phyloP scores from a whole-genome alignment of 805 yeast genomes.

The Starmera dryadoides region DNA sequence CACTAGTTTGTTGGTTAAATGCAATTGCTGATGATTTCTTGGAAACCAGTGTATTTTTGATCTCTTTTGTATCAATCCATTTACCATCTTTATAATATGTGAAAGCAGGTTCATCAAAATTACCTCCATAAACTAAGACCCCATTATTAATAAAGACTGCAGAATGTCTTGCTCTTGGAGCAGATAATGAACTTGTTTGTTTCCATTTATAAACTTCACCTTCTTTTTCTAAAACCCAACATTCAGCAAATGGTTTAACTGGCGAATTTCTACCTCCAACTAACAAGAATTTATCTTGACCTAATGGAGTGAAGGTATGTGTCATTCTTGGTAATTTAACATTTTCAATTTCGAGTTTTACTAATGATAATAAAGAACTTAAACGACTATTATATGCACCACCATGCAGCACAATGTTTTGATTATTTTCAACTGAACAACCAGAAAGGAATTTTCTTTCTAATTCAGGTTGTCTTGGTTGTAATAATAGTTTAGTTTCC shows the following conservation, averaged over 20 bases:
- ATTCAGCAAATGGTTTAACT: conserved; percentile 32
- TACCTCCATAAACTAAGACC: conserved; percentile 49
- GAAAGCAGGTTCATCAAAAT: conserved; percentile 13
- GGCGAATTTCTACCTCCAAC: conserved; percentile 71
- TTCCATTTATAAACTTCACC: conserved; percentile 31
- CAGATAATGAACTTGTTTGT: conserved; percentile 29
- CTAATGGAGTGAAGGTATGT: conserved; percentile 39
- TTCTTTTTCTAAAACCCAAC: conserved; percentile 28
- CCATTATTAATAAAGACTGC: conserved; percentile 23
- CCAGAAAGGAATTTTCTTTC: conserved; percentile 11
- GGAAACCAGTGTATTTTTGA: conserved; percentile 9
- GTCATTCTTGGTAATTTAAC: conserved; percentile 41
- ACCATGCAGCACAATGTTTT: conserved; percentile 23
- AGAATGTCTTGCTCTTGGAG: conserved; percentile 45
- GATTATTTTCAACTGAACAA: conserved; percentile 1
- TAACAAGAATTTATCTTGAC: conserved; percentile 26
- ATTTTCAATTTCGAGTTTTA: conserved; percentile 5
- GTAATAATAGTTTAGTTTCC: not conserved
- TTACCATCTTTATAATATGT: conserved; percentile 9
- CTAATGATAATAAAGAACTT: conserved; percentile 9
- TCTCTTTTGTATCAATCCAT: conserved; percentile 4
- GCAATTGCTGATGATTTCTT: conserved; percentile 30
- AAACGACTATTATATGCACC: conserved; percentile 26
- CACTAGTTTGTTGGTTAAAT: conserved; percentile 20
- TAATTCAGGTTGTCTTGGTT: conserved; percentile 2